Conservation (phyloP, 2,329 filamentous ascomycete genomes). For the Beauveria bassiana region DNA sequence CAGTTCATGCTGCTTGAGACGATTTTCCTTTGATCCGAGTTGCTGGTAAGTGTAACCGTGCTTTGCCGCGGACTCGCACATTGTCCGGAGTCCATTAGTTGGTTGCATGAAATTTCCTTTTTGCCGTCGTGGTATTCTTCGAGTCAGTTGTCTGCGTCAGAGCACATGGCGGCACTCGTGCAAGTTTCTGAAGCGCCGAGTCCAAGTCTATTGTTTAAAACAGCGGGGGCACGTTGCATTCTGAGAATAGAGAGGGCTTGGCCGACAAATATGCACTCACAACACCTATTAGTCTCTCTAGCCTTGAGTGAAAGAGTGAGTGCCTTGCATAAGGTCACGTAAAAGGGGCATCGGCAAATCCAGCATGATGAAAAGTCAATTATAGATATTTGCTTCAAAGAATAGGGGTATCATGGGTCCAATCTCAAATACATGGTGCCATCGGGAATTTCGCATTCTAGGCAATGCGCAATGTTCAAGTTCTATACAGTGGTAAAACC, state of each 20-base stretch:
- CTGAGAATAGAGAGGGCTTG: background rate
- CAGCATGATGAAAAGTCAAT: background rate
- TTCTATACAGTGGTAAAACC: background rate
- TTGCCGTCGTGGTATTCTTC: background rate
- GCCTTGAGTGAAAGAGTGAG: too few relatives aligned
- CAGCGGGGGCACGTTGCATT: background rate
- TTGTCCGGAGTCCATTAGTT: background rate
- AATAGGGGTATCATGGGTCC: constrained; percentile 5
- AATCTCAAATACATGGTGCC: background rate
- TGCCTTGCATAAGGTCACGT: background rate
- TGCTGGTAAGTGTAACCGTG: background rate
- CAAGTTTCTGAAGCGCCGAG: too few relatives aligned
- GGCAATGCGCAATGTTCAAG: background rate
- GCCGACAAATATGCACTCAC: background rate
- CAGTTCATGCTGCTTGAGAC: background rate
- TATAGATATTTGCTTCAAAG: too few relatives aligned
- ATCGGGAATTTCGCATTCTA: background rate
- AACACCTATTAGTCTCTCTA: too few relatives aligned
- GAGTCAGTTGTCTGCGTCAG: background rate
- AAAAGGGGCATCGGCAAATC: background rate
- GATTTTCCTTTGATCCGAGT: background rate
- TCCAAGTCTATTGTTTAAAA: too few relatives aligned
- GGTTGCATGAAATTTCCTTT: background rate
- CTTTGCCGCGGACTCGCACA: background rate
- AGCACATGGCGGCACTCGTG: background rate